Evolutionary conservation across 768 basidiomycete species (phyloP), one percentile per base, ranked within the genome.

Genomic region (Boletus patriciae): DNA sequence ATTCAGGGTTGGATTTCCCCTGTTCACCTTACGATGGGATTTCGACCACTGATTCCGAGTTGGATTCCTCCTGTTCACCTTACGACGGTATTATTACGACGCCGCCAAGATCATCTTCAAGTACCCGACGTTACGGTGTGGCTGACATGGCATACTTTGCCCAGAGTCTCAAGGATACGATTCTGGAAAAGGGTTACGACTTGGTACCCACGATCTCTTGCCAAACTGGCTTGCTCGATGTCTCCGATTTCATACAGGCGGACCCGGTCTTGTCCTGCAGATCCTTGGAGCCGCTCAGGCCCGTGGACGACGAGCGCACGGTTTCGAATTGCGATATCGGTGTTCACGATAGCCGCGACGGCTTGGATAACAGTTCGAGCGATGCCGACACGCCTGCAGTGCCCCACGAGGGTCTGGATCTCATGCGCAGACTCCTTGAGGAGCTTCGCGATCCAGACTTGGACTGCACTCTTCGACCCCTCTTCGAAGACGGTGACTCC

Each of bases 351-450:
- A 19, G 16, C 3, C 19, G 6, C 40, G 50, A 58, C 4, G n/a
- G n/a, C 31, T 38, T 38, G 6, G 45, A 6, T 23, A 23, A 16
- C 12, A 3, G 1, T 31, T n/a, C 31, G 29, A n/a, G 2, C 15
- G 23, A 47, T 18, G 12, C 6, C 19, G 36, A 55, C 12, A n/a
- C 10, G 10, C 21, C 25, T 15, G 2, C 37, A 12, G 21, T n/a
- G 6, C 15, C 46, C 38, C 29, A 50, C 10, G 53, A 45, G 6
- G 50, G 50, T 11, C 10, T 3, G 25, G 53, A 60, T 23, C 11
- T 59, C 3, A 68, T 68, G 61, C 52, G 47, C 4, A 54, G 21
- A 25, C 41, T 66, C 3, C 61, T 63, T 18, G 40, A 37, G n/a
- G 55, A 57, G 13, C 59, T 66, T n/a, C 54, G 62, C 2, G 55